Percentiles rank a stretch among this genome's conserved stretches.
These are phyloP conservation scores for Ascocoryne sarcoides DNA, from an alignment of 2,329 filamentous ascomycete genomes.

Conservation along the genomic window DNA sequence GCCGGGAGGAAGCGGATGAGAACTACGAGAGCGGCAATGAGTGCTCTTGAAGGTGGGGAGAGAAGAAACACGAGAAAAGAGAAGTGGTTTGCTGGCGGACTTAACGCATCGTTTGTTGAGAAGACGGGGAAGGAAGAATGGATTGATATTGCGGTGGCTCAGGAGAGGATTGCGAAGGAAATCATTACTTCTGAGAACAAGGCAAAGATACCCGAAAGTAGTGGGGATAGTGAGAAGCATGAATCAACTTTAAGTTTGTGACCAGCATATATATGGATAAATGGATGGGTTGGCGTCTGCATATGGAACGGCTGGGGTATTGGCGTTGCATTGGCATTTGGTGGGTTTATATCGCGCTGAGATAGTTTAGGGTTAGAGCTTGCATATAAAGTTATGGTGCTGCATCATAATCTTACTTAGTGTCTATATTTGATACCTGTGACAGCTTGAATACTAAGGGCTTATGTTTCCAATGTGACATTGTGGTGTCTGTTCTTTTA, in stretches of 20 bases:
- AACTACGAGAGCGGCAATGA: slow-evolving; percentile 65
- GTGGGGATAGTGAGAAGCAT: background rate
- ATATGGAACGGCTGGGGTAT: background rate
- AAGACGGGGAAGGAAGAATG: slow-evolving; percentile 43
- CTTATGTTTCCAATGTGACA: too few species aligned
- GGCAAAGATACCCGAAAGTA: background rate
- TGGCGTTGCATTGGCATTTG: background rate
- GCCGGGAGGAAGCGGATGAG: slow-evolving; percentile 46
- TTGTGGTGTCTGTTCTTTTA: too few species aligned
- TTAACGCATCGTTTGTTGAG: slow-evolving; percentile 55
- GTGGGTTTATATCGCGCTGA: too few species aligned
- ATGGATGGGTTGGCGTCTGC: background rate
- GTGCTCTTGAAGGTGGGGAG: slow-evolving; percentile 67
- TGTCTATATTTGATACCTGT: too few species aligned
- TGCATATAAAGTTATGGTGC: too few species aligned
- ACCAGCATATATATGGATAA: background rate
- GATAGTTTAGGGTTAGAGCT: too few species aligned
- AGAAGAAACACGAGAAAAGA: slow-evolving; percentile 60
- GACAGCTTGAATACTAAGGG: too few species aligned
- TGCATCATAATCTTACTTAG: too few species aligned
- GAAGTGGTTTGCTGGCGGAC: slow-evolving; percentile 56
- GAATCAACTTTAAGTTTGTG: background rate
- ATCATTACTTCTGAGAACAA: background rate
- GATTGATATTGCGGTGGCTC: slow-evolving; percentile 15
- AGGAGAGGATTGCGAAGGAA: background rate